A percentile compares a stretch with the other conserved stretches of the same genome.
phyloP scores from a whole-genome alignment of 441 rosid species.

The Iberis amara region DNA sequence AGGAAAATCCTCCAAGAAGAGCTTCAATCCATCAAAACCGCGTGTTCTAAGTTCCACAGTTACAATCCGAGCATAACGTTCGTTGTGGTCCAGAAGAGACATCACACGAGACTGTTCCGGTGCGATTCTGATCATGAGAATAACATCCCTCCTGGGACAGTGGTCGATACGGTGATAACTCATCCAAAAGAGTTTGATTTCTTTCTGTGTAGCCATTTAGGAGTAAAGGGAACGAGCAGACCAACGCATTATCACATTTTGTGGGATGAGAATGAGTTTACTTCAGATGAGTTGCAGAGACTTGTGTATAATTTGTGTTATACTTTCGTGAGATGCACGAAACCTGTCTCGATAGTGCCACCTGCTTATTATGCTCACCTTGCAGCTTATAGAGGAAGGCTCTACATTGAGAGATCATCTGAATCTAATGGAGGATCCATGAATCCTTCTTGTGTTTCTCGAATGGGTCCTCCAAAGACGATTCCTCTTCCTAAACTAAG shows the following conservation, averaged over 20 bases:
- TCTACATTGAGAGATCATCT: constrained; percentile 62
- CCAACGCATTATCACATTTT: constrained; percentile 68
- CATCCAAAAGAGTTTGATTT: constrained; percentile 69
- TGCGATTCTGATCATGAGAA: constrained; percentile 50
- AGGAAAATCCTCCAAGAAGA: constrained; percentile 54
- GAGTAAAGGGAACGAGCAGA: constrained; percentile 68
- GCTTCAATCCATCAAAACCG: constrained; percentile 46
- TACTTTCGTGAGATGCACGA: constrained; percentile 68
- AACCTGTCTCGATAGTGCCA: constrained; percentile 70
- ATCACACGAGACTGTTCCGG: constrained; percentile 59
- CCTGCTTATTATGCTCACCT: constrained; percentile 70
- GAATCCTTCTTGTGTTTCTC: constrained; percentile 38
- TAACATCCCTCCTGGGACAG: constrained; percentile 74
- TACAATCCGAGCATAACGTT: constrained; percentile 57
- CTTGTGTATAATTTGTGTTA: constrained; percentile 61
- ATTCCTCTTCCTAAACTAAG: constrained; percentile 55
- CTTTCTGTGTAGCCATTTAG: constrained; percentile 65
- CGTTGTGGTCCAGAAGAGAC: constrained; percentile 65
- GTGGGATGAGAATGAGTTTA: constrained; percentile 62
- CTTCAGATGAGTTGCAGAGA: constrained; percentile 66
- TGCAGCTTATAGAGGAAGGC: constrained; percentile 69
- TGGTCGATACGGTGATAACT: constrained; percentile 61
- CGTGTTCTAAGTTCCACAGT: constrained; percentile 41
- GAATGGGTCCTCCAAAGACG: constrained; percentile 50
- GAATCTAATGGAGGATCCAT: constrained; percentile 37